Conservation (phyloP, 2,329 filamentous ascomycete genomes). For the Alternaria incomplexa region DNA sequence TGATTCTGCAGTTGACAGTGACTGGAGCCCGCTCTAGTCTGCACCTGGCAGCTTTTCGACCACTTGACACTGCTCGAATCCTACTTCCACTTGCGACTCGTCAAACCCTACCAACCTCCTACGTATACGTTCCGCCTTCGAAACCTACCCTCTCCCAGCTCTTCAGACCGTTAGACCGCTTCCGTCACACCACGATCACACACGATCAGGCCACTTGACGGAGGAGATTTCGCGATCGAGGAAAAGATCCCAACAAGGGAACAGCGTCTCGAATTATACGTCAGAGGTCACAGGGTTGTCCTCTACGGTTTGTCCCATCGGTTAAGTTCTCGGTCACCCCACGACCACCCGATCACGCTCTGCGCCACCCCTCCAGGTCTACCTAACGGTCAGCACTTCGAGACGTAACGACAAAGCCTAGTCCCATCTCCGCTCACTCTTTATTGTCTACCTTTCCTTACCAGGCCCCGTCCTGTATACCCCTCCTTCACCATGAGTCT, state of each 20-base stretch:
- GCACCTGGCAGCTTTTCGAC: constrained; percentile 43
- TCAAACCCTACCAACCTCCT: constrained; percentile 34
- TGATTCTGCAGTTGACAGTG: constrained; percentile 54
- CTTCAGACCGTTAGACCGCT: constrained; percentile 15
- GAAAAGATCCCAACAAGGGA: constrained; percentile 30
- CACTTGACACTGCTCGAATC: constrained; percentile 42
- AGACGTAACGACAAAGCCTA: constrained; percentile 42
- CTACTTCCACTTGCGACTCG: constrained; percentile 37
- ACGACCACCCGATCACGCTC: constrained; percentile 46
- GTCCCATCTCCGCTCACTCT: constrained; percentile 41
- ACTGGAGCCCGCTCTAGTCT: constrained; percentile 47
- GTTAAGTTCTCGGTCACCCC: constrained; percentile 49
- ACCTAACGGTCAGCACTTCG: constrained; percentile 46
- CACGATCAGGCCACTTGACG: constrained; percentile 18
- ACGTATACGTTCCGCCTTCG: constrained; percentile 23
- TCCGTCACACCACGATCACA: constrained; percentile 19
- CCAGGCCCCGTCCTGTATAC: constrained; percentile 26
- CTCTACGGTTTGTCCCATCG: constrained; percentile 49
- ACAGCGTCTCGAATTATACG: constrained; percentile 39
- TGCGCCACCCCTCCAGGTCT: constrained; percentile 42
- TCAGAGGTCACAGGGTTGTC: constrained; percentile 42
- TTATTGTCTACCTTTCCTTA: constrained; percentile 33
- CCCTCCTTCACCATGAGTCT: constrained; percentile 47
- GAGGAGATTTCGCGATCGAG: constrained; percentile 21
- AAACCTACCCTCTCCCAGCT: constrained; percentile 19